Conservation (phyloP, 345 rosid species). For the Excoecaria cochinchinensis region DNA sequence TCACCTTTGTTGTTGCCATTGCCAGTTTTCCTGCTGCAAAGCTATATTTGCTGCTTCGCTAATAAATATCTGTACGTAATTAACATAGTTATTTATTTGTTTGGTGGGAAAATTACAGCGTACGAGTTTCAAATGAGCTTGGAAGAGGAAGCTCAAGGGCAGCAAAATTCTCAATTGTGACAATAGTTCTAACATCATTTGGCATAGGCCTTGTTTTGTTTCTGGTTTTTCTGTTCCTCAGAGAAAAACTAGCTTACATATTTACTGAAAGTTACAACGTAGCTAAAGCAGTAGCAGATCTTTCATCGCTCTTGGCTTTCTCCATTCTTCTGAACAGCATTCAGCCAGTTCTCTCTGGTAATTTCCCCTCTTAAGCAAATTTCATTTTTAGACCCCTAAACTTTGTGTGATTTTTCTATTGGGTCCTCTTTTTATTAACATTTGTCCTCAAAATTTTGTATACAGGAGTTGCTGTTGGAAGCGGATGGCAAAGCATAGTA, state of each 20-base stretch:
- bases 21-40: too few relatives aligned
- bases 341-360: conserved; percentile 88
- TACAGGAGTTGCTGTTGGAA: conserved; percentile 75
- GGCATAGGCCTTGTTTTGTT: conserved; percentile 49
- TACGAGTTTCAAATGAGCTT: conserved; percentile 79
- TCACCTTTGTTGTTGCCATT: too few relatives aligned
- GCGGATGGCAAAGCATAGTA: conserved; percentile 80
- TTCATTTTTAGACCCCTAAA: too few relatives aligned
- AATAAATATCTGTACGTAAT: too few relatives aligned
- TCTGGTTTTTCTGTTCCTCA: conserved; percentile 42
- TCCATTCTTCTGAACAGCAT: conserved; percentile 78
- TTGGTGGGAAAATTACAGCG: conserved; percentile 38
- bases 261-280: conserved; percentile 57
- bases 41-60: too few relatives aligned
- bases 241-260: conserved; percentile 59
- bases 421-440: neutral
- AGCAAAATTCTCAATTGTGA: conserved; percentile 52
- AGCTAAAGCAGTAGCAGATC: conserved; percentile 56
- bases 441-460: neutral
- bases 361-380: neutral
- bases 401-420: too few relatives aligned
- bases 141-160: conserved; percentile 63
- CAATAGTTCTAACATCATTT: conserved; percentile 48
- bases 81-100: too few relatives aligned
- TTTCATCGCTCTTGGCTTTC: conserved; percentile 65